Conservation (phyloP, 768 basidiomycete genomes). For the Boletus coccyginus region DNA sequence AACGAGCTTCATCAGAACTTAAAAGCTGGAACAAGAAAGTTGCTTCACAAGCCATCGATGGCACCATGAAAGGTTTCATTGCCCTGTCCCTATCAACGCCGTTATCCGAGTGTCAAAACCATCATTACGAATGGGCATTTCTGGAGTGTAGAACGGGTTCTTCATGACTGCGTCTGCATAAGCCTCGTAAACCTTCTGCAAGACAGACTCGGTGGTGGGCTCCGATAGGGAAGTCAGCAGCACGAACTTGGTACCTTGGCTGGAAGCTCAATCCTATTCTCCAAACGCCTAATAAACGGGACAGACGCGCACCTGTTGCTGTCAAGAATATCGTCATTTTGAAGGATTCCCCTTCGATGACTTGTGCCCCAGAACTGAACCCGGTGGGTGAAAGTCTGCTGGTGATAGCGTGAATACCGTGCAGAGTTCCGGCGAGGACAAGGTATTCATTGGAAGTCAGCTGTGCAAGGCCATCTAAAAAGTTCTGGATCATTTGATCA, state of each 20-base stretch:
- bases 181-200: slow-evolving; percentile 88
- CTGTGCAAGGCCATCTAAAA: slow-evolving; percentile 83
- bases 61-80: slow-evolving; percentile 13
- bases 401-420: slow-evolving; percentile 99
- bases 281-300: background rate
- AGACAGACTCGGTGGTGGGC: slow-evolving; percentile 59
- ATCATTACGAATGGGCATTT: slow-evolving; percentile 96
- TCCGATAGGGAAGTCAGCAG: slow-evolving; percentile 82
- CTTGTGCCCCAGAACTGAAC: slow-evolving; percentile 81
- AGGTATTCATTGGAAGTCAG: slow-evolving; percentile 93
- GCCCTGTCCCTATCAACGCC: slow-evolving; percentile 50
- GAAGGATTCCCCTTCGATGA: slow-evolving; percentile 95
- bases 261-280: background rate
- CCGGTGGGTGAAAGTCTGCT: slow-evolving; percentile 84
- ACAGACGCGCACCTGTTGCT: slow-evolving; percentile 63
- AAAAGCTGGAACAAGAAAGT: background rate
- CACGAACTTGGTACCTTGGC: slow-evolving; percentile 91
- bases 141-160: slow-evolving; percentile 98
- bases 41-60: background rate
- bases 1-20: background rate
- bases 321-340: slow-evolving; percentile 92
- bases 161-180: slow-evolving; percentile 98
- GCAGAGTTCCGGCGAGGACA: slow-evolving; percentile 92
- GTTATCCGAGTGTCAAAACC: slow-evolving; percentile 77
- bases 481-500: background rate